These are phyloP conservation scores for Cutaneotrichosporon sp. DNA, from an alignment of 1,284 basidiomycete genomes.

Conservation along the genomic window DNA sequence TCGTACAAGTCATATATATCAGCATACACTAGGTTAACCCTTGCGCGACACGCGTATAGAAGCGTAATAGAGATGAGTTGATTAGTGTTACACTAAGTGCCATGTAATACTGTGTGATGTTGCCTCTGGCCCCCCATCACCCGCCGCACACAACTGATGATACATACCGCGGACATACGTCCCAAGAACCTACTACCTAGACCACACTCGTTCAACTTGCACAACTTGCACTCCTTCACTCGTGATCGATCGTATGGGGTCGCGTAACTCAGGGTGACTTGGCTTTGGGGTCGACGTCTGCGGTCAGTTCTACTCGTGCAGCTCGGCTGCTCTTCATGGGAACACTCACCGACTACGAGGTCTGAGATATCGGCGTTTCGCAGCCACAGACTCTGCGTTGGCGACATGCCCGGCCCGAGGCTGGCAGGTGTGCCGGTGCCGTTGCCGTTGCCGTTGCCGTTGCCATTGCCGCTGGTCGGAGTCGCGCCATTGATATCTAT, in stretches of 20 bases:
- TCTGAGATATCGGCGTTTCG: not conserved
- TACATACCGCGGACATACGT: conserved; percentile 1
- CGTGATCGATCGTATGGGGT: not conserved
- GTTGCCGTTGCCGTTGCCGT: not conserved
- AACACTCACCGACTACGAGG: not conserved
- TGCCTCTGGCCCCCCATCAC: too few relatives aligned
- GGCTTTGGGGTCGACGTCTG: conserved; percentile 7
- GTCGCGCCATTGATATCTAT: not conserved
- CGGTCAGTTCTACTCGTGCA: not conserved
- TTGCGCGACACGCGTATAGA: too few relatives aligned
- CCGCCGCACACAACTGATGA: conserved; percentile 3
- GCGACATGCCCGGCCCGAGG: not conserved
- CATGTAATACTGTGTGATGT: not conserved
- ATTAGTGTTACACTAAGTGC: too few relatives aligned
- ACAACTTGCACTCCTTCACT: not conserved
- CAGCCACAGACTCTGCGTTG: conserved; percentile 4
- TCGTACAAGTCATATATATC: too few relatives aligned
- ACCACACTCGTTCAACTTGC: not conserved
- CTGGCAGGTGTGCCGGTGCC: not conserved
- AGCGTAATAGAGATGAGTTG: too few relatives aligned
- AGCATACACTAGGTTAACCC: too few relatives aligned
- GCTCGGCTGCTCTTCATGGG: not conserved
- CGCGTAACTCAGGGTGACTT: not conserved
- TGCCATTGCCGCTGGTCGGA: not conserved
- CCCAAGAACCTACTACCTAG: not conserved